Evolutionary conservation across 257 asterid genomes (phyloP).

Genomic region (Thymus quinquecostatus): DNA sequence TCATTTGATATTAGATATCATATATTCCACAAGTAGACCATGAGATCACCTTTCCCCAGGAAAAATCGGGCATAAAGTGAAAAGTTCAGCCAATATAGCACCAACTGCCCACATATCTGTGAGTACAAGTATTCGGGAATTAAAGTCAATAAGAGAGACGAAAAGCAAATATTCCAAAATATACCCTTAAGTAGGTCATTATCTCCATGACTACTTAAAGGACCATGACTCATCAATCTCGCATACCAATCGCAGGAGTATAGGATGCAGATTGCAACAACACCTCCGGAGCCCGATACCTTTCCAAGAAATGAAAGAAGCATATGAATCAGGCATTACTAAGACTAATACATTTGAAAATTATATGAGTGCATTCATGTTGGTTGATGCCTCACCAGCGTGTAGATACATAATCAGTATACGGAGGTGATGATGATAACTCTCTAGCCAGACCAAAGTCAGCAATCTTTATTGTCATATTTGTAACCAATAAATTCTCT

Average conservation of each 20-base stretch:
- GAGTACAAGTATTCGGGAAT: constrained; percentile 31
- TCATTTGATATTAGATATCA: constrained; percentile 1
- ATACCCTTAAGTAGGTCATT: constrained; percentile 6
- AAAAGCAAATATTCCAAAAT: neutral
- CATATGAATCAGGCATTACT: constrained; percentile 24
- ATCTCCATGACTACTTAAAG: constrained; percentile 12
- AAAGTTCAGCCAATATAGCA: constrained; percentile 94
- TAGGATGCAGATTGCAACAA: constrained; percentile 76
- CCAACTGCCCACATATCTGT: constrained; percentile 99
- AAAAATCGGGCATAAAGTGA: constrained; percentile 81
- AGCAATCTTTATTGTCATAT: constrained; percentile 77
- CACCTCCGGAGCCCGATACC: constrained; percentile 99
- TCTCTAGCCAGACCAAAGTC: constrained; percentile 99
- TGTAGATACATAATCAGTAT: constrained; percentile 97
- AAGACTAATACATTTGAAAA: constrained; percentile 25
- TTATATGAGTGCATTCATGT: constrained; percentile 9
- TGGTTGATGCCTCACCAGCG: constrained; percentile 76
- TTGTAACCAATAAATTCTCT: constrained; percentile 93
- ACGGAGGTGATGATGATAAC: constrained; percentile 85
- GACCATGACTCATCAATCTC: constrained; percentile 19
- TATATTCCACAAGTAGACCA: constrained; percentile 24
- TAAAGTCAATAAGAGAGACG: constrained; percentile 15
- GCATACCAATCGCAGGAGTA: constrained; percentile 89
- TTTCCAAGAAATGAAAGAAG: constrained; percentile 30
- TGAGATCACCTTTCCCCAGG: constrained; percentile 92